Evolutionary conservation across 495 filamentous ascomycete species (phyloP), one percentile per base, ranked within the genome.

Genomic region (Opeltia flavorubescens): DNA sequence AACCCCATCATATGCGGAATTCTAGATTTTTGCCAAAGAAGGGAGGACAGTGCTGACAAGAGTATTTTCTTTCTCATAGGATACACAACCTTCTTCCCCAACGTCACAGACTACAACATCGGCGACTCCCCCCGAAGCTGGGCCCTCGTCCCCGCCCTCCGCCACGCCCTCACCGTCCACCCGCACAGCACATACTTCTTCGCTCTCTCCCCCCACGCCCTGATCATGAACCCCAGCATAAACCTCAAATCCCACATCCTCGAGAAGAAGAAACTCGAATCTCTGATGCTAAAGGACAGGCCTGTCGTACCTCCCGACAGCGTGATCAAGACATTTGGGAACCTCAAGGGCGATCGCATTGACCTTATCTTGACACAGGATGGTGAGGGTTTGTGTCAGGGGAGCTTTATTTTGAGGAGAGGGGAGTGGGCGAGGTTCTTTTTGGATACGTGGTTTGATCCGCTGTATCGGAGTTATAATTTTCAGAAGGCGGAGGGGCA

Each of bases 361-460:
- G 87, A 95, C 48, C 66, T 96, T 9, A 77, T 96, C 17, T 50
- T 94, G 15, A 84, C 85, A 9, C 88, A 94, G 61, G 89, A 99
- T 55, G 72, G 70, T 17, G 82, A 84, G 13, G 87, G 88, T n/a
- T 54, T 99, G 35, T 75, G 72, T 44, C 70, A 77, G 13, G 76
- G 74, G 1, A 93, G 85, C 63, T 84, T 94, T 46, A 60, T 95
- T n/a, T 50, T 99, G 1, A 71, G 74, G 43, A 78, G 80, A 47
- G 88, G 91, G 2, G 83, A 93, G 33, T 99, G 91, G 83, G 84
- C 86, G 5, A 79, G 77, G 45, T 96, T 86, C 68, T 84, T 99
- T 55, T 66, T 96, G 34, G 93, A 96, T 60, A 81, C 87, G 0
- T 99, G 93, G 93, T 95, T 87, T 55, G 88, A 95, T 62, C 93